These are phyloP conservation scores for Parathielavia hyrcaniae DNA, from an alignment of 495 filamentous ascomycete genomes.

Conservation along the genomic window DNA sequence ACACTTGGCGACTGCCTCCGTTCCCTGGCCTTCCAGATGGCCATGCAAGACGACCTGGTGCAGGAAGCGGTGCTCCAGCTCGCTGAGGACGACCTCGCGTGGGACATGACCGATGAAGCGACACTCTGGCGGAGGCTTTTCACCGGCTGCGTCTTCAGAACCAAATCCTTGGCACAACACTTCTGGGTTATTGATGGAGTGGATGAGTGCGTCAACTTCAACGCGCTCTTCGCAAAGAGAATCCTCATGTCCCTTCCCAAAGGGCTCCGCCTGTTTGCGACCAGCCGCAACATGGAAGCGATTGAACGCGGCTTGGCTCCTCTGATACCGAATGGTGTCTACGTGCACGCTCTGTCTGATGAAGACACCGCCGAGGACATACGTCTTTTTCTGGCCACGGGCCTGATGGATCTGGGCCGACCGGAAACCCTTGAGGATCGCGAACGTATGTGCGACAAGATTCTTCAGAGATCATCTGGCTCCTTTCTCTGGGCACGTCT, in stretches of 20 bases:
- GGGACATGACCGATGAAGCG: slow-evolving; percentile 20
- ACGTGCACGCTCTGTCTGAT: slow-evolving; percentile 14
- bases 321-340: slow-evolving; percentile 11
- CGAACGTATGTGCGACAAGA: slow-evolving; percentile 26
- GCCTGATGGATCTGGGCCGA: slow-evolving; percentile 19
- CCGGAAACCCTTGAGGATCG: slow-evolving; percentile 17
- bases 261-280: slow-evolving; percentile 21
- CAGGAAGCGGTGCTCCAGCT: slow-evolving; percentile 12
- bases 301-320: slow-evolving; percentile 21
- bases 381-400: slow-evolving; percentile 20
- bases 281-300: slow-evolving; percentile 22
- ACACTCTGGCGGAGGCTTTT: slow-evolving; percentile 27
- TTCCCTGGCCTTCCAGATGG: slow-evolving; percentile 31
- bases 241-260: slow-evolving; percentile 13
- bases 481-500: slow-evolving; percentile 35
- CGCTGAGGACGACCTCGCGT: background rate
- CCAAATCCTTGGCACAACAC: slow-evolving; percentile 14
- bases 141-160: slow-evolving; percentile 15
- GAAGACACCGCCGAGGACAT: slow-evolving; percentile 28
- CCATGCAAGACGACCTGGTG: slow-evolving; percentile 16
- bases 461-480: slow-evolving; percentile 31
- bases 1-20: slow-evolving; percentile 18
- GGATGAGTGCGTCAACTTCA: slow-evolving; percentile 23
- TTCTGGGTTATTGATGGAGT: slow-evolving; percentile 30
- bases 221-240: slow-evolving; percentile 15